Evolutionary conservation across 371 early-diverging fungal genomes (phyloP).

Genomic region (Nematocida parisii): DNA sequence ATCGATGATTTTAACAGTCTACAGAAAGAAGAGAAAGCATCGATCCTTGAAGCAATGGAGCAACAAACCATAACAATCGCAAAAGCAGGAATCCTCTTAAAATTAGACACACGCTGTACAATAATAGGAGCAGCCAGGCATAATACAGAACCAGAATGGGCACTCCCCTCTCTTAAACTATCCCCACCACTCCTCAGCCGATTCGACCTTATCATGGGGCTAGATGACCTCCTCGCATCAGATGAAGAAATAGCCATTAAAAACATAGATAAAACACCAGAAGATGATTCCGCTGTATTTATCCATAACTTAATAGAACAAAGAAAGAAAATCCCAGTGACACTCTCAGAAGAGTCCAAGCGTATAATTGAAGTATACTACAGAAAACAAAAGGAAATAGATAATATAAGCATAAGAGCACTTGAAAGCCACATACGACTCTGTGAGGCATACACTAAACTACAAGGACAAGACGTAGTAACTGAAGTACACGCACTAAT

Average conservation of each 20-base stretch:
- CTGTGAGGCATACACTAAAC: slow-evolving; percentile 66
- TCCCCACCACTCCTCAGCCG: slow-evolving; percentile 67
- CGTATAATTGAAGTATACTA: slow-evolving; percentile 64
- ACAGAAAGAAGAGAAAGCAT: slow-evolving; percentile 67
- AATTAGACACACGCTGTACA: slow-evolving; percentile 68
- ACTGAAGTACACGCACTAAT: slow-evolving; percentile 36
- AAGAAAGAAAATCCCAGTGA: slow-evolving; percentile 45
- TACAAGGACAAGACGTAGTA: slow-evolving; percentile 11
- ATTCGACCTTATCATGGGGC: slow-evolving; percentile 69
- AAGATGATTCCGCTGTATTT: not conserved
- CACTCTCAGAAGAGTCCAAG: slow-evolving; percentile 38
- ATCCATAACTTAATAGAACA: slow-evolving; percentile 45
- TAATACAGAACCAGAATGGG: slow-evolving; percentile 58
- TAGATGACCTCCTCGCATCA: slow-evolving; percentile 28
- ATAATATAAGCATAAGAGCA: slow-evolving; percentile 66
- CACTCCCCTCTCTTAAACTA: slow-evolving; percentile 66
- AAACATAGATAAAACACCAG: slow-evolving; percentile 34
- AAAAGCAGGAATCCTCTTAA: slow-evolving; percentile 69
- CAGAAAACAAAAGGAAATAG: slow-evolving; percentile 56
- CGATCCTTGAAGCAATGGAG: slow-evolving; percentile 70
- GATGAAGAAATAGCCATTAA: slow-evolving; percentile 23
- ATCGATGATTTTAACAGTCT: slow-evolving; percentile 89
- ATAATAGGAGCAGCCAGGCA: slow-evolving; percentile 64
- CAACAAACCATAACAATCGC: slow-evolving; percentile 70
- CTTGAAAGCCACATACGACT: slow-evolving; percentile 69